Evolutionary conservation across 164 flowering plant species (phyloP), one percentile per base, ranked within the genome.

Genomic region (Magnolia changhungtana): DNA sequence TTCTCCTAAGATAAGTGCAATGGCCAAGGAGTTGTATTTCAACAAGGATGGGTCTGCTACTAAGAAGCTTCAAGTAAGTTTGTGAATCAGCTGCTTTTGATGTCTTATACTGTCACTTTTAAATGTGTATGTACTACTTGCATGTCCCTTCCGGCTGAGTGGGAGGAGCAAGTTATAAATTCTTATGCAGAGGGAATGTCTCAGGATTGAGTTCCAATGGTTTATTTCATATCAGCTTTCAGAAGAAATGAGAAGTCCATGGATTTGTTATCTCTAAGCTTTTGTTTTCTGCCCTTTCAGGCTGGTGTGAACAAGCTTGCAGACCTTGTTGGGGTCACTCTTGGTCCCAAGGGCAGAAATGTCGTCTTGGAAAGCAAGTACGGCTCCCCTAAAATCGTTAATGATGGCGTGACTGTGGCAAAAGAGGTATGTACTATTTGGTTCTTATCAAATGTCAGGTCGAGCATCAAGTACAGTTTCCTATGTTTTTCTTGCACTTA

Each of bases 371-470:
- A 94, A 84, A 96, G 98, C 96, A 94, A 94, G 83, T 96, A 94
- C 78, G 99, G 99, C 24, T 89, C 99, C 64, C 99, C 99, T 2
- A 96, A 85, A 80, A 96, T 96, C 85, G 98, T 92, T 7, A 96
- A 96, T 76, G 99, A 96, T 80, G 99, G 99, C 67, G 99, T 96
- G 7, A 94, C 99, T 8, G 99, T 96, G 10, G 99, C 99, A 13
- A 92, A 76, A 72, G 99, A 95, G 95, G 86, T 84, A 77, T 18
- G 51, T 1, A 14, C 14, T 67, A 27, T 24, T 67, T 13, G 7
- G 49, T 55, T 55, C 45, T 37, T 37, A 37, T 37, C 45, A 37
- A 37, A 37, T 37, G 4, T 37, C 7, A 27, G 45, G 45, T 3
- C 45, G 45, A 37, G 45, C 45, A 37, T 37, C 45, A 37, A 37